phyloP scores from a whole-genome alignment of 345 rosid genomes.

The Bruguiera parviflora region DNA sequence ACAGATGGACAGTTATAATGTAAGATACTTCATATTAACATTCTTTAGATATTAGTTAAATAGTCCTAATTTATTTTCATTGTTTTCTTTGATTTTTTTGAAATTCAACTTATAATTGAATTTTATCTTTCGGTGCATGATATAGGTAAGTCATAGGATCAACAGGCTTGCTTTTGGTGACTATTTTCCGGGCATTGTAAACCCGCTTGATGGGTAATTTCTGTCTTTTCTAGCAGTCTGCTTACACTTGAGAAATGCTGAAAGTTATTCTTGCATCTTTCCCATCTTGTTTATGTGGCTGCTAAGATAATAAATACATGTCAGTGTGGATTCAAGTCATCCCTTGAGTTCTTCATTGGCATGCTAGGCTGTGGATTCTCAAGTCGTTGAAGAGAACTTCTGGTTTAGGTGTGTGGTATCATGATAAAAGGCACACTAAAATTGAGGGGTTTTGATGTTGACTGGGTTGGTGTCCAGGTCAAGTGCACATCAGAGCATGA shows the following conservation, averaged over 20 bases:
- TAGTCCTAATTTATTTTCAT: background rate
- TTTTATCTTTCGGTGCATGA: background rate
- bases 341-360: no score
- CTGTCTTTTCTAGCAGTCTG: constrained; percentile 7
- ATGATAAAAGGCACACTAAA: no score
- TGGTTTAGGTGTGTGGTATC: no score
- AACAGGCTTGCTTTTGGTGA: constrained; percentile 83
- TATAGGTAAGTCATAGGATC: constrained; percentile 88
- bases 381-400: no score
- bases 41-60: background rate
- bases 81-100: background rate
- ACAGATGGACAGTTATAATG: constrained; percentile 75
- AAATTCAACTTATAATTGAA: background rate
- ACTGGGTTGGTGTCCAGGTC: no score
- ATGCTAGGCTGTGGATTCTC: no score
- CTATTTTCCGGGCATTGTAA: constrained; percentile 87
- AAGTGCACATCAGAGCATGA: no score
- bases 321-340: no score
- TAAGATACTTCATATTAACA: constrained; percentile 28
- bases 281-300: background rate
- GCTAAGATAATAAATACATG: no score
- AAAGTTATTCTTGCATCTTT: background rate
- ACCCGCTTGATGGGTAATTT: constrained; percentile 88
- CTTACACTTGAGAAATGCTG: background rate
- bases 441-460: no score